Evolutionary conservation across 495 filamentous ascomycete genomes (phyloP).

Genomic region (Penicillium taxi): DNA sequence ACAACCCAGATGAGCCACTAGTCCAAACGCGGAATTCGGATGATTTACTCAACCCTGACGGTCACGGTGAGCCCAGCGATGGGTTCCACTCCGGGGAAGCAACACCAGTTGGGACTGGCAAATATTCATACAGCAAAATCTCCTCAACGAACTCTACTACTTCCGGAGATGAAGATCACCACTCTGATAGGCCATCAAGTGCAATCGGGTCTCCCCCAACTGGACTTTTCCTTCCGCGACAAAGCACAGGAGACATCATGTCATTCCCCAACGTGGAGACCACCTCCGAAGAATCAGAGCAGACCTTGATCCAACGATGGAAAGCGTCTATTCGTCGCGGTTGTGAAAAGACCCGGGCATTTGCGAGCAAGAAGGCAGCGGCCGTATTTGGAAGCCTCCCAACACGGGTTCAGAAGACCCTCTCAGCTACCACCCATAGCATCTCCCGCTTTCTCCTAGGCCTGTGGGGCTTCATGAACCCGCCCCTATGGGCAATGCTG

Average conservation of each 20-base stretch:
- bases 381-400: slow-evolving; percentile 48
- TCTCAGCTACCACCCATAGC: slow-evolving; percentile 37
- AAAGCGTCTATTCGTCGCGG: slow-evolving; percentile 17
- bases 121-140: slow-evolving; percentile 31
- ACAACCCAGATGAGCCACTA: slow-evolving; percentile 45
- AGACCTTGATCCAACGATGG: slow-evolving; percentile 17
- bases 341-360: slow-evolving; percentile 11
- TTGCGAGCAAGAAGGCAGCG: slow-evolving; percentile 16
- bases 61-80: slow-evolving; percentile 13
- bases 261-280: slow-evolving; percentile 39
- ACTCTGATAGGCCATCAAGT: slow-evolving; percentile 18
- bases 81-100: slow-evolving; percentile 36
- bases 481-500: slow-evolving; percentile 95
- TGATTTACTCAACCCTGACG: slow-evolving; percentile 14
- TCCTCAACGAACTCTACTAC: slow-evolving; percentile 18
- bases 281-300: slow-evolving; percentile 15
- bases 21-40: slow-evolving; percentile 28
- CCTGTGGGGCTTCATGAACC: slow-evolving; percentile 93
- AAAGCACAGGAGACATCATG: slow-evolving; percentile 34
- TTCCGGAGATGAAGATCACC: slow-evolving; percentile 15
- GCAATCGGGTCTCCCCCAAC: slow-evolving; percentile 27
- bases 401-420: slow-evolving; percentile 42
- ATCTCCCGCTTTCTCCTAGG: slow-evolving; percentile 52
- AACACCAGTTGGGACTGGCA: slow-evolving; percentile 31
- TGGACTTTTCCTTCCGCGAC: slow-evolving; percentile 36